Conservation (phyloP, 352 stramenopile species). For the Globisporangium paddicum region DNA sequence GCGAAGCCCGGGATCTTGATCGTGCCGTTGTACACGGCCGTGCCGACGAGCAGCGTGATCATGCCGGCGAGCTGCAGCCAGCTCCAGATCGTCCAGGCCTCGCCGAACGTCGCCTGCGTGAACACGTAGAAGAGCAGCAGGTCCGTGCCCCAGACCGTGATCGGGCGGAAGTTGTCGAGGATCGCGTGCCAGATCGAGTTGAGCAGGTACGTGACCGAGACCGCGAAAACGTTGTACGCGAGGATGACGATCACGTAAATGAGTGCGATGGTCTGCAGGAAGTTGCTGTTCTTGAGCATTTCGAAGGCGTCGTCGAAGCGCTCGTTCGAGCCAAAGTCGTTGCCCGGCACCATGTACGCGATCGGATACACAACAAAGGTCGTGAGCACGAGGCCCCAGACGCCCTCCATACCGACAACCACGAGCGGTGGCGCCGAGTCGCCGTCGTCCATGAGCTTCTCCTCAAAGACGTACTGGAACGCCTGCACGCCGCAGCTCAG, state of each 20-base stretch:
- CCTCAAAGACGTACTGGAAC: conserved; percentile 97
- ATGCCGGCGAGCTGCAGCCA: conserved; percentile 95
- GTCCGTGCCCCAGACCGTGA: conserved; percentile 95
- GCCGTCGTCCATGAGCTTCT: conserved; percentile 96
- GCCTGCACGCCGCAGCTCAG: conserved; percentile 93
- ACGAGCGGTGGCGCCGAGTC: conserved; percentile 91
- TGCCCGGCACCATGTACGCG: conserved; percentile 87
- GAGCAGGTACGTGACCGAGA: conserved; percentile 95
- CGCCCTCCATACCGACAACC: conserved; percentile 93
- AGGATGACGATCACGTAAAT: conserved; percentile 94
- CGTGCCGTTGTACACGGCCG: conserved; percentile 96
- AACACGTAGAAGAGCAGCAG: conserved; percentile 96
- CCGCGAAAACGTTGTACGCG: conserved; percentile 96
- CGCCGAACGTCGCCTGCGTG: conserved; percentile 87
- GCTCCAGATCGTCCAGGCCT: conserved; percentile 93
- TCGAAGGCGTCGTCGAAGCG: conserved; percentile 74
- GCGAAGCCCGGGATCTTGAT: conserved; percentile 71
- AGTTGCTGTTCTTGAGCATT: conserved; percentile 63
- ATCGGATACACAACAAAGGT: conserved; percentile 93
- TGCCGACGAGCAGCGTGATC: conserved; percentile 91
- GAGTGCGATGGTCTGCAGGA: conserved; percentile 61
- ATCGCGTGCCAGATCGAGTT: conserved; percentile 98
- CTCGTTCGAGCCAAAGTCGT: conserved; percentile 94
- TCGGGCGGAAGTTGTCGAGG: conserved; percentile 96
- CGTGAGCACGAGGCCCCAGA: conserved; percentile 94